Percentiles rank a stretch among this genome's conserved stretches.
Conservation (phyloP, 257 asterid species). For the Ballota nigra region DNA sequence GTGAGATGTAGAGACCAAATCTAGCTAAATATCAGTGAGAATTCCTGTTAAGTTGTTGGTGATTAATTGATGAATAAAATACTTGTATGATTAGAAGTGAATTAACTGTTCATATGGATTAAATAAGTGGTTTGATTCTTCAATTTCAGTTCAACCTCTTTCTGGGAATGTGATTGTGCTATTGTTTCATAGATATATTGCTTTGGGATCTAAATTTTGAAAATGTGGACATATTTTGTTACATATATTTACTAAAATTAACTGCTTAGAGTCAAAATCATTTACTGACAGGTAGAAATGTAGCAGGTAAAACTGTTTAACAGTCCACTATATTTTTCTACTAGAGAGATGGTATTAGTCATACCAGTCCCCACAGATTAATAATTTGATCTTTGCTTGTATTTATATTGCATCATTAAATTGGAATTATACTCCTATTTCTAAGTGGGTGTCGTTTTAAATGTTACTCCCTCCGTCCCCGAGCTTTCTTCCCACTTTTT, state of each 20-base stretch:
- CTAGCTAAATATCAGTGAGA: conserved; percentile 26
- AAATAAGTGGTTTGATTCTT: conserved; percentile 16
- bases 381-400: background rate
- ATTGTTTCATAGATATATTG: background rate
- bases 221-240: conserved; percentile 15
- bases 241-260: background rate
- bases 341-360: conserved; percentile 19
- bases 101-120: conserved; percentile 1
- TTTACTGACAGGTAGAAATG: conserved; percentile 26
- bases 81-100: conserved; percentile 22
- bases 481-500: no score
- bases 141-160: conserved; percentile 21
- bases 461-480: no score
- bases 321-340: conserved; percentile 33
- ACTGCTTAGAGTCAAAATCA: conserved; percentile 17
- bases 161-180: background rate
- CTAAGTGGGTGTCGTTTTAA: no score
- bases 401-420: no score
- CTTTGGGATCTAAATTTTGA: conserved; percentile 1
- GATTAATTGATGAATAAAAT: background rate
- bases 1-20: conserved; percentile 36
- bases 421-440: no score
- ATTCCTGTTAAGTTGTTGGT: conserved; percentile 20
- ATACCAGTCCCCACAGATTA: conserved; percentile 14
- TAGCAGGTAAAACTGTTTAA: conserved; percentile 70